Evolutionary conservation across 495 filamentous ascomycete species (phyloP).

Genomic region (Trichoderma asperelloides): DNA sequence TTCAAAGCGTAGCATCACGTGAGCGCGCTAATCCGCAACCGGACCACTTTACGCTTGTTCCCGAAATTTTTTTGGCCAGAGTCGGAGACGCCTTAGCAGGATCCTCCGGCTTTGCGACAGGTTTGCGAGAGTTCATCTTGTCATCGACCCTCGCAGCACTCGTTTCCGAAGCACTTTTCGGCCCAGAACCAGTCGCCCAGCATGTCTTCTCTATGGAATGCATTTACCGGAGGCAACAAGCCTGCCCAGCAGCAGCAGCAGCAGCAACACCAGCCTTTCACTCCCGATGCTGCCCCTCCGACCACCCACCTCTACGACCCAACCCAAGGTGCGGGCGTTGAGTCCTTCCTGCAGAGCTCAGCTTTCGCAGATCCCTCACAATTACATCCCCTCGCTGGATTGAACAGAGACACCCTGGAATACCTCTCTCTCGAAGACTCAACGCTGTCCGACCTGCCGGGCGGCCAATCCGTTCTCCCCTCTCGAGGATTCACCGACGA

Average conservation of each 20-base stretch:
- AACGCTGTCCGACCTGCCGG: constrained; percentile 78
- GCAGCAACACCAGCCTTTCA: constrained; percentile 30
- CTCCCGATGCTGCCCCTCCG: constrained; percentile 20
- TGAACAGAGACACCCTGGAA: constrained; percentile 85
- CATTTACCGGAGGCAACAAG: constrained; percentile 67
- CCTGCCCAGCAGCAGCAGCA: constrained; percentile 37
- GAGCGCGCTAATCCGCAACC: not conserved
- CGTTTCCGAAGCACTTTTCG: constrained; percentile 12
- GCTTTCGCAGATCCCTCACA: constrained; percentile 70
- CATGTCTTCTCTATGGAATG: constrained; percentile 76
- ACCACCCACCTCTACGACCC: constrained; percentile 49
- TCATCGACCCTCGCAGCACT: constrained; percentile 13
- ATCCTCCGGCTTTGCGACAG: constrained; percentile 6
- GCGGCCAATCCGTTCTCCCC: constrained; percentile 74
- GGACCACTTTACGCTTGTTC: constrained; percentile 1
- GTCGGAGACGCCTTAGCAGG: constrained; percentile 3
- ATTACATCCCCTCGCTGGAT: constrained; percentile 88
- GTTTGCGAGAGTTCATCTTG: constrained; percentile 11
- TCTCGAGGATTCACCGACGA: constrained; percentile 97
- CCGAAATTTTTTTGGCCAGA: constrained; percentile 9
- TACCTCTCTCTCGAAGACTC: constrained; percentile 92
- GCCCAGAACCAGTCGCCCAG: constrained; percentile 11
- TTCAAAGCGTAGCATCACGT: constrained; percentile 13
- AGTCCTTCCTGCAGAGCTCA: constrained; percentile 65
- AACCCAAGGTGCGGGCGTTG: constrained; percentile 62